Base-by-base conservation (phyloP, 2,329 filamentous ascomycete genomes). In the Didymellaceae sp. region DNA sequence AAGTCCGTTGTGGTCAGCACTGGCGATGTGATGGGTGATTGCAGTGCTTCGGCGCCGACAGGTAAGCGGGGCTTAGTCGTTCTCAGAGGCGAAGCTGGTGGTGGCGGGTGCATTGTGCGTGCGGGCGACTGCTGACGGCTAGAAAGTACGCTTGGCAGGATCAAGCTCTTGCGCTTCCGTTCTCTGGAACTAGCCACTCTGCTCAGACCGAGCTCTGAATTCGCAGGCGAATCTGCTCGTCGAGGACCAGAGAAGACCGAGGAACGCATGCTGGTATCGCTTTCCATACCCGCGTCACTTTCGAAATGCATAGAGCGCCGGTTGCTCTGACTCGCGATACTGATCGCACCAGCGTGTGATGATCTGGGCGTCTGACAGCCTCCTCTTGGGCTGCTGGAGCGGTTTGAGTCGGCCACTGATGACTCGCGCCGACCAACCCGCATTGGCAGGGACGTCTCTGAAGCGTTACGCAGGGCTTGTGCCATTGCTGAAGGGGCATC, bases 81-180 rank as follows among this genome's bases (percentile, higher is more conserved):
- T 28, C 93, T 85, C 47, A 99, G 77, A 1, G 94, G 94, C 1
- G 91, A 96, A 1, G 92, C 90, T 3, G 91, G 90, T 38, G 87
- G 85, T 6, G 82, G 78, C 2, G 32, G 50, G 44, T 53, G 50
- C 41, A 82, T 79, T 49, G 90, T 84, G 58, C 93, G 83, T 7
- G 88, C 92, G 3, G 94, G 94, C 0, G 94, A 99, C 65, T 93
- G 90, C 66, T 96, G 91, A 20, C 94, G 86, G 42, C 86, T 87
- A 32, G 91, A 95, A 26, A 88, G 84, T 6, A 90, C 80, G 8
- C 90, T 86, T 0, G 92, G 87, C 14, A 97, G 81, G 40, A 96
- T 88, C 48, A 97, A 80, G 68, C 93, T 97, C 63, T 89, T 86
- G 35, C 94, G 86, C 59, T 97, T 92, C 54, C 90, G 86, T 58